Conservation (phyloP, 2,329 filamentous ascomycete species). For the Penicillium occitanis region DNA sequence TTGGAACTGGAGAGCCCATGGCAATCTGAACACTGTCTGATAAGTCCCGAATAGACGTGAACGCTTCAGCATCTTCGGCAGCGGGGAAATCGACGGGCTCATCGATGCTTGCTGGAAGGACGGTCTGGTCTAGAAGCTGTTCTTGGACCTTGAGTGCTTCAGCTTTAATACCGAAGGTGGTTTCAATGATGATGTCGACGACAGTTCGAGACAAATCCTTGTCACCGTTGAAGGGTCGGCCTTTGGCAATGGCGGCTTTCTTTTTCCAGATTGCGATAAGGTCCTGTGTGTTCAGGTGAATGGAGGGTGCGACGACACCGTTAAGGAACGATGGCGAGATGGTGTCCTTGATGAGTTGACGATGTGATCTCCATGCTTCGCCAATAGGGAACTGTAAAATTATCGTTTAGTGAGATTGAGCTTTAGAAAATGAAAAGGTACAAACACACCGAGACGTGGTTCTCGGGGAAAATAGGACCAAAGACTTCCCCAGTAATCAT, state of each 20-base stretch:
- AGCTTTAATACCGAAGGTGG: not conserved
- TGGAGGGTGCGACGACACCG: not conserved
- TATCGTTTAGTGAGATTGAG: not conserved
- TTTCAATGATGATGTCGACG: not conserved
- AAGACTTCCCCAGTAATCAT: slow-evolving; percentile 10
- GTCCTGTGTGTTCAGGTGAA: not conserved
- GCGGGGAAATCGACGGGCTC: not conserved
- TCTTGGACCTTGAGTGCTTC: not conserved
- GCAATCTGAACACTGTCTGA: not conserved
- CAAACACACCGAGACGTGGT: not conserved
- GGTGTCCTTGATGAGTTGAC: not conserved
- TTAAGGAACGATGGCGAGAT: not conserved
- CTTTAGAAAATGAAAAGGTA: not conserved
- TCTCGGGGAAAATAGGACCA: not conserved
- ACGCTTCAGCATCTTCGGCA: not conserved
- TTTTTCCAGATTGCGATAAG: not conserved
- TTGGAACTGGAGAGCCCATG: not conserved
- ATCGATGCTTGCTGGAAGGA: not conserved
- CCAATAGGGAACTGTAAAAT: not conserved
- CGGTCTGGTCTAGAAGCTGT: not conserved
- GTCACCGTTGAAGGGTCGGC: not conserved
- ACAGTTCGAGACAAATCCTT: not conserved
- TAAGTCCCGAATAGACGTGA: not conserved
- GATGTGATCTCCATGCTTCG: not conserved
- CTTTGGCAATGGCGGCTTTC: not conserved